Percentiles rank a stretch among this genome's conserved stretches.
Evolutionary conservation across 2,329 filamentous ascomycete genomes (phyloP).

Genomic region (Ascochyta clinopodiicola): DNA sequence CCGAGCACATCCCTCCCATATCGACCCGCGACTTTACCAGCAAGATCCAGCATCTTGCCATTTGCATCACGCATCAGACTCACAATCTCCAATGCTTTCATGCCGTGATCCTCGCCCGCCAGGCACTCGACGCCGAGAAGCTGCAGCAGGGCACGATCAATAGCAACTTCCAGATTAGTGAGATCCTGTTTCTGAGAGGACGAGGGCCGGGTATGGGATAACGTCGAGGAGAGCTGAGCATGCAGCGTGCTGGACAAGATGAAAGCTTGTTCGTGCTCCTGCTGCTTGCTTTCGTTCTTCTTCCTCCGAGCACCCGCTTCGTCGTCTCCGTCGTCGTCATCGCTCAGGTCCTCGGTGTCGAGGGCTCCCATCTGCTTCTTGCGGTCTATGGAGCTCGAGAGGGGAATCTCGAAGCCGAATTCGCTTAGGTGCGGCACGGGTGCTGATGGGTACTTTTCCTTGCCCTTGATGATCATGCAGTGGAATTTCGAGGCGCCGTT

Average conservation of each 20-base stretch:
- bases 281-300: slow-evolving; percentile 56
- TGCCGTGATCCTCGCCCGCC: slow-evolving; percentile 89
- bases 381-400: slow-evolving; percentile 62
- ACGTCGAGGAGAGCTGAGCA: slow-evolving; percentile 76
- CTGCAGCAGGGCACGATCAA: slow-evolving; percentile 90
- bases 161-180: slow-evolving; percentile 76
- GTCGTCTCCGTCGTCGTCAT: slow-evolving; percentile 25
- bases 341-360: slow-evolving; percentile 44
- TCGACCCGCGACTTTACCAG: slow-evolving; percentile 84
- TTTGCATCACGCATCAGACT: slow-evolving; percentile 81
- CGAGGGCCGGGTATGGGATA: slow-evolving; percentile 70
- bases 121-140: slow-evolving; percentile 88
- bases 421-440: slow-evolving; percentile 90
- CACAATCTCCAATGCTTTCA: slow-evolving; percentile 93
- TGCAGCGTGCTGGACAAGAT: slow-evolving; percentile 76
- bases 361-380: slow-evolving; percentile 27
- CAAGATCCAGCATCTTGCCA: slow-evolving; percentile 90
- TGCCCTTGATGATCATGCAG: slow-evolving; percentile 98
- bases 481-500: slow-evolving; percentile 91
- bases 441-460: slow-evolving; percentile 83
- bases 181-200: slow-evolving; percentile 71
- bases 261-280: slow-evolving; percentile 79
- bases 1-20: slow-evolving; percentile 81
- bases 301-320: slow-evolving; percentile 7
- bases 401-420: slow-evolving; percentile 88